Conservation (phyloP, 345 rosid genomes). For the Syzygium jambos region DNA sequence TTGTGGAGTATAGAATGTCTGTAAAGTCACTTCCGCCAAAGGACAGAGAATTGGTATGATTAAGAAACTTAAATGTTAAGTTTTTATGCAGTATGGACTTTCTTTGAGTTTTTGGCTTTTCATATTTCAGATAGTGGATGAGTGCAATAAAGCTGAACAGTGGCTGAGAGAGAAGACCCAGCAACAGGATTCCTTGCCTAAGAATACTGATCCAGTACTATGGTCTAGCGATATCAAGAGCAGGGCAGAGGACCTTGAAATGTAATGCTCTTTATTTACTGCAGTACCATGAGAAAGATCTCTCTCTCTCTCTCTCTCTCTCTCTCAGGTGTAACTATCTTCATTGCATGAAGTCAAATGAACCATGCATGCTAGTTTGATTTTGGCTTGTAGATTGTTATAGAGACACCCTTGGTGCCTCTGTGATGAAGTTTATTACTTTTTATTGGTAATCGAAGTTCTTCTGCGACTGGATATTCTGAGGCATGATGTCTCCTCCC, state of each 20-base stretch:
- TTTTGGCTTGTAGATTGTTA: not conserved
- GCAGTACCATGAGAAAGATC: not conserved
- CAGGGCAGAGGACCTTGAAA: slow-evolving; percentile 29
- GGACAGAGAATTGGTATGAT: slow-evolving; percentile 27
- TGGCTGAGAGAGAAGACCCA: slow-evolving; percentile 48
- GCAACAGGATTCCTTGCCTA: slow-evolving; percentile 40
- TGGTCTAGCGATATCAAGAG: slow-evolving; percentile 43
- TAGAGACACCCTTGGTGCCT: not conserved
- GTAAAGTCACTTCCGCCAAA: slow-evolving; percentile 26
- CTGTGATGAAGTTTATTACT: not conserved
- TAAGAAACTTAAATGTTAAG: not conserved
- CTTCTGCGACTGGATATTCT: not conserved
- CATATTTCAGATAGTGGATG: slow-evolving; percentile 29
- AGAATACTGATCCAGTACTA: slow-evolving; percentile 28
- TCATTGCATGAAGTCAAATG: not conserved
- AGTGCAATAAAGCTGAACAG: slow-evolving; percentile 44
- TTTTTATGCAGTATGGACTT: not conserved
- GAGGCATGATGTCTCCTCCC: not conserved
- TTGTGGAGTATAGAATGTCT: slow-evolving; percentile 23
- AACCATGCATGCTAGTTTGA: not conserved
- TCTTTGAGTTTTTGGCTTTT: not conserved
- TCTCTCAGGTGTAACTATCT: not conserved
- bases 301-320: not conserved
- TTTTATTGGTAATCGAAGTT: not conserved
- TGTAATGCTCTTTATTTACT: slow-evolving; percentile 15